These are phyloP conservation scores for Heterobasidion annosum DNA, from an alignment of 1,284 basidiomycete genomes.

Conservation along the genomic window DNA sequence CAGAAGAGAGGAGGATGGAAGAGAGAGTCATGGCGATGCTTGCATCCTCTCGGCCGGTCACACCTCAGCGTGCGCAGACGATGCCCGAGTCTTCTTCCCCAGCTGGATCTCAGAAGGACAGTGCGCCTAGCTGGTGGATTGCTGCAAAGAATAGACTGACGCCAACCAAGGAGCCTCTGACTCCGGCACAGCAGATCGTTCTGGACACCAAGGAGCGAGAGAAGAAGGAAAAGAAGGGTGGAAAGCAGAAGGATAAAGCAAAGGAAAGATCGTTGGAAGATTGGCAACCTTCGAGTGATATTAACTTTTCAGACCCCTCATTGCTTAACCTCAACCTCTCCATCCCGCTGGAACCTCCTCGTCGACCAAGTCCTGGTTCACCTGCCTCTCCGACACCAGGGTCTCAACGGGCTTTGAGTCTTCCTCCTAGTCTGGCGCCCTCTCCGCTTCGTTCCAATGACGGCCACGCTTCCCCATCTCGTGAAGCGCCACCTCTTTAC, in stretches of 20 bases:
- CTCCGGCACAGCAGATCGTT: constrained; percentile 73
- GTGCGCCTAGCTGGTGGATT: constrained; percentile 49
- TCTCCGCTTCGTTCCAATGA: constrained; percentile 42
- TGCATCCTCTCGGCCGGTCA: constrained; percentile 28
- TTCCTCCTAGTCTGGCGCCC: constrained; percentile 50
- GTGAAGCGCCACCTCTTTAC: constrained; percentile 58
- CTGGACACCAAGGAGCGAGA: constrained; percentile 56
- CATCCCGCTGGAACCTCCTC: constrained; percentile 20
- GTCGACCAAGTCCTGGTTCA: constrained; percentile 34
- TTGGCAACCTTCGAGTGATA: constrained; percentile 44
- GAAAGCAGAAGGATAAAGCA: constrained; percentile 31
- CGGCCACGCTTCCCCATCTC: constrained; percentile 44
- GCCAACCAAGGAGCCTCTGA: constrained; percentile 66
- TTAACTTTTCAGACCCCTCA: constrained; percentile 46
- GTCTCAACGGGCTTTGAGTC: constrained; percentile 31
- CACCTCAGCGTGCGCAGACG: constrained; percentile 48
- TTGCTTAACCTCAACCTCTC: constrained; percentile 32
- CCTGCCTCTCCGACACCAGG: constrained; percentile 50
- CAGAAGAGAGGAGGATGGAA: constrained; percentile 59
- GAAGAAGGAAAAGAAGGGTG: constrained; percentile 43
- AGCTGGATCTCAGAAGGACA: constrained; percentile 51
- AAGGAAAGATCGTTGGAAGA: constrained; percentile 21
- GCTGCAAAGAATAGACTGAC: constrained; percentile 66
- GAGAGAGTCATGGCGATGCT: constrained; percentile 69
- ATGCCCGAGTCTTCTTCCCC: constrained; percentile 51